These are phyloP conservation scores for Tausonia pullulans DNA, from an alignment of 1,284 basidiomycete genomes.

Conservation along the genomic window DNA sequence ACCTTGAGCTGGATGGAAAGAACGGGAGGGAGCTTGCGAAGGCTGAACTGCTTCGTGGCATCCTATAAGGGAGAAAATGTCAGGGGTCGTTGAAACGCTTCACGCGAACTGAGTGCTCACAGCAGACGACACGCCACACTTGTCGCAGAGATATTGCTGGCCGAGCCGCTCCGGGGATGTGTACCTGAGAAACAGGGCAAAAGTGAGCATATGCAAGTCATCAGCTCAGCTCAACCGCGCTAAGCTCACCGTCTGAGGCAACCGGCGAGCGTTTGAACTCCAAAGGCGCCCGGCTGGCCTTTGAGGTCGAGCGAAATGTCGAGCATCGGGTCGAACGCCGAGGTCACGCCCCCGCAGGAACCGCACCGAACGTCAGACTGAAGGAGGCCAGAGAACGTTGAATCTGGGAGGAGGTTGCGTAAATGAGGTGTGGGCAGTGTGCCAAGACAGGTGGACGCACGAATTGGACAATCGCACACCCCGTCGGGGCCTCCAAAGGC, in stretches of 20 bases:
- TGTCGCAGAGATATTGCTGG: constrained; percentile 32
- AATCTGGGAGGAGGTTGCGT: constrained; percentile 37
- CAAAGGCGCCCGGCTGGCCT: constrained; percentile 38
- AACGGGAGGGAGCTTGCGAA: constrained; percentile 76
- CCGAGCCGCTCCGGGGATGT: constrained; percentile 20
- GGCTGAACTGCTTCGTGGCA: constrained; percentile 71
- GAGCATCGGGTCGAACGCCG: constrained; percentile 76
- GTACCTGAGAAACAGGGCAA: constrained; percentile 12
- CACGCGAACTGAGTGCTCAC: not conserved
- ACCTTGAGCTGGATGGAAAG: constrained; percentile 95
- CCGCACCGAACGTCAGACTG: constrained; percentile 85
- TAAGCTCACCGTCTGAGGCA: constrained; percentile 53
- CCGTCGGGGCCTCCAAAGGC: constrained; percentile 48
- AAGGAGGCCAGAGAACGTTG: constrained; percentile 74
- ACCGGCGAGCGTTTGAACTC: constrained; percentile 40
- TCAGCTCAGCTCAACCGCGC: not conserved
- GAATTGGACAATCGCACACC: constrained; percentile 9
- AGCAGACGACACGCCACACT: constrained; percentile 24
- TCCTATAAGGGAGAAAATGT: constrained; percentile 37
- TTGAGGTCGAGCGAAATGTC: constrained; percentile 78
- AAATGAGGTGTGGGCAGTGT: not conserved
- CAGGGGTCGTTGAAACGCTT: no score
- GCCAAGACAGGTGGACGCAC: not conserved
- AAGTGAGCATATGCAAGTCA: not conserved
- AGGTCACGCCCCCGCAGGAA: constrained; percentile 56